These are phyloP conservation scores for Crithidia sp. DNA, from an alignment of 208 protist genomes.

Conservation along the genomic window DNA sequence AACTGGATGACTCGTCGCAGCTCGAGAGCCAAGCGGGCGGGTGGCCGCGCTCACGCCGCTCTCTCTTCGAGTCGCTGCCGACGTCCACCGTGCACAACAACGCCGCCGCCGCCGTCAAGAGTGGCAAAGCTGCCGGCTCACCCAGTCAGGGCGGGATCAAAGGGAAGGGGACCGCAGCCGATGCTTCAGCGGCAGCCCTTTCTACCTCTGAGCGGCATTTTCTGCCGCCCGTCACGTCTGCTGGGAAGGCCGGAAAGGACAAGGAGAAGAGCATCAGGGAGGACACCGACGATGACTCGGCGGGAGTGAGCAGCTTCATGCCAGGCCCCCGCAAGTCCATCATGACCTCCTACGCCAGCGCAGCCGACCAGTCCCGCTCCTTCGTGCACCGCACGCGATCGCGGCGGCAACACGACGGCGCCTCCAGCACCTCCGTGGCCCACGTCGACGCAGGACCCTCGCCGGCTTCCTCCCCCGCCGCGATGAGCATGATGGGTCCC, in stretches of 20 bases:
- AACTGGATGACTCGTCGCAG: background rate
- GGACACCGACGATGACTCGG: too few relatives aligned
- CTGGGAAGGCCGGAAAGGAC: background rate
- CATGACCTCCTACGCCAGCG: background rate
- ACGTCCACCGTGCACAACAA: background rate
- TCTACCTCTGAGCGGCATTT: background rate
- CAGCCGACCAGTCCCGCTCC: background rate
- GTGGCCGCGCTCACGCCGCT: background rate
- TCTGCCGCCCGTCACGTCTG: conserved; percentile 6
- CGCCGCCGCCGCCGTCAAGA: background rate
- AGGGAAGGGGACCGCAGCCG: background rate
- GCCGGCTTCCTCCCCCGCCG: background rate
- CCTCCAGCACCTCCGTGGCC: background rate
- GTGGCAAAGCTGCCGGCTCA: too few relatives aligned
- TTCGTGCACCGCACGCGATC: background rate
- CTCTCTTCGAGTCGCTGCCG: conserved; percentile 7
- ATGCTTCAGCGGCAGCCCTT: background rate
- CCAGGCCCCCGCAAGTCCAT: background rate
- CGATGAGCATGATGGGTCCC: background rate
- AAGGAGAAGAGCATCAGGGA: background rate
- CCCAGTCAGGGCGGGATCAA: background rate
- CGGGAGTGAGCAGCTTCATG: background rate
- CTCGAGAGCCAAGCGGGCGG: background rate
- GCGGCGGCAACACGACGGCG: background rate
- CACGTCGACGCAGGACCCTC: background rate